A percentile compares a stretch with the other conserved stretches of the same genome.
Conservation (phyloP, 495 filamentous ascomycete genomes). For the Annulohypoxylon maeteangense region DNA sequence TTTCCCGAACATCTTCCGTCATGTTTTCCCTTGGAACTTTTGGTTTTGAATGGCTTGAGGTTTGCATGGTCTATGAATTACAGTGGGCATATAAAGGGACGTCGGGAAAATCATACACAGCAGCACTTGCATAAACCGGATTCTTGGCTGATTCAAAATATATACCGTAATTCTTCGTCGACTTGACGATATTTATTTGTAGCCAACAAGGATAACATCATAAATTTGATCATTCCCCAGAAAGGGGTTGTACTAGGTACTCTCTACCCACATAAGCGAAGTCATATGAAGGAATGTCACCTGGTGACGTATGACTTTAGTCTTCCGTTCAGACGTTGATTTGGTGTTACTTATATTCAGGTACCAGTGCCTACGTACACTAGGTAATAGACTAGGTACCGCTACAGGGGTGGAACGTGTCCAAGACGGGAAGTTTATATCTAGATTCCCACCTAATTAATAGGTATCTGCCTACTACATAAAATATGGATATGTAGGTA, state of each 20-base stretch:
- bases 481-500: not conserved
- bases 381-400: not conserved
- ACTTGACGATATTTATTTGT: not conserved
- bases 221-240: conserved; percentile 9
- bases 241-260: not conserved
- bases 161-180: conserved; percentile 8
- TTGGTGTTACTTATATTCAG: not conserved
- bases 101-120: conserved; percentile 26
- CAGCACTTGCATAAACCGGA: conserved; percentile 35
- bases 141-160: conserved; percentile 17
- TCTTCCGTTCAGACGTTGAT: not conserved
- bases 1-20: not conserved
- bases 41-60: conserved; percentile 17
- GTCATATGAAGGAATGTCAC: conserved; percentile 25
- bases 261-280: not conserved
- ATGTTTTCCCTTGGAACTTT: not conserved
- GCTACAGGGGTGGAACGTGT: not conserved
- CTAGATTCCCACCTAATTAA: not conserved
- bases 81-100: conserved; percentile 35
- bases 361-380: not conserved
- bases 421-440: not conserved
- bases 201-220: conserved; percentile 19
- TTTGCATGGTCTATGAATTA: conserved; percentile 28
- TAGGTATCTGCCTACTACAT: not conserved
- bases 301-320: conserved; percentile 31